Evolutionary conservation across 768 basidiomycete genomes (phyloP).

Genomic region (Phaeotremella skinneri): DNA sequence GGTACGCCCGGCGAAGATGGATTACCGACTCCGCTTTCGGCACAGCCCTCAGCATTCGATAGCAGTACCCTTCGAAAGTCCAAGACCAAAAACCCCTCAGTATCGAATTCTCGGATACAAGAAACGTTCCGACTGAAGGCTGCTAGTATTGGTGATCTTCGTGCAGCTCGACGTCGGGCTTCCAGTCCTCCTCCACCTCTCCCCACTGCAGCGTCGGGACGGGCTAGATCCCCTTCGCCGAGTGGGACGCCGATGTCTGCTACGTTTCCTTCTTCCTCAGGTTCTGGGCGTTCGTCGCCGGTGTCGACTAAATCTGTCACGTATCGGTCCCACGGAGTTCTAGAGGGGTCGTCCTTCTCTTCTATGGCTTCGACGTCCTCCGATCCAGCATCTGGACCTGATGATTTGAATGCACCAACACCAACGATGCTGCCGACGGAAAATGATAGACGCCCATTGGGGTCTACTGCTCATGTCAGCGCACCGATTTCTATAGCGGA

Average conservation of each 20-base stretch:
- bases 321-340: constrained; percentile 7
- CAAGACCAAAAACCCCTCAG: neutral
- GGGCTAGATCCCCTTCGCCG: constrained; percentile 21
- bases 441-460: neutral
- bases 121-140: constrained; percentile 33
- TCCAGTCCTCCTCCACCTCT: constrained; percentile 38
- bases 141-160: constrained; percentile 32
- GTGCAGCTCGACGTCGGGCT: constrained; percentile 21
- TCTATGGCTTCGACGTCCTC: constrained; percentile 17
- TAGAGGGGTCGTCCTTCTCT: constrained; percentile 1
- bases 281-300: constrained; percentile 25
- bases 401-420: neutral
- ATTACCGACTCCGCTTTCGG: neutral
- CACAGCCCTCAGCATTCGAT: neutral
- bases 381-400: neutral
- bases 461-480: constrained; percentile 19
- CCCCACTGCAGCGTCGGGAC: constrained; percentile 18
- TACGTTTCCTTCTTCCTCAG: constrained; percentile 22
- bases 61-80: neutral
- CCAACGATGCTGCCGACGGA: neutral
- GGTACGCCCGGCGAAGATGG: constrained; percentile 1
- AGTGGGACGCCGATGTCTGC: constrained; percentile 29
- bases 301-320: constrained; percentile 11
- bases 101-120: constrained; percentile 25
- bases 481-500: constrained; percentile 68